Evolutionary conservation across 1,139 yeast genomes (phyloP).

Genomic region (Geotrichum fermentans): DNA sequence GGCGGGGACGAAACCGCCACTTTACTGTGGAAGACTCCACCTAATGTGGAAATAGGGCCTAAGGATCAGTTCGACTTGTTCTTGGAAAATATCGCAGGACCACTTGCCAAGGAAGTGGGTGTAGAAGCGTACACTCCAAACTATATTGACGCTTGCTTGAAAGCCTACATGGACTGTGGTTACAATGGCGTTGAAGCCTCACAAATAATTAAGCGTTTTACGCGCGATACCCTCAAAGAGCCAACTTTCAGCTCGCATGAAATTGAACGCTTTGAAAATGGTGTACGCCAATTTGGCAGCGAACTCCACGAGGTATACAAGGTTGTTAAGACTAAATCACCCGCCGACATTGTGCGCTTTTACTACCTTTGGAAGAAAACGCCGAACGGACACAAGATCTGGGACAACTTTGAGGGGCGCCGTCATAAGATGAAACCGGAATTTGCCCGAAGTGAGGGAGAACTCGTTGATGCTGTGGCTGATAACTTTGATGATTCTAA

Average conservation of each 20-base stretch:
- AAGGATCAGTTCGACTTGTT: constrained; percentile 46
- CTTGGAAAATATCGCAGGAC: constrained; percentile 48
- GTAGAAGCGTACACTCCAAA: constrained; percentile 57
- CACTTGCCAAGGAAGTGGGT: constrained; percentile 51
- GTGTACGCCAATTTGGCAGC: constrained; percentile 68
- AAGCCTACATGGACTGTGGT: constrained; percentile 48
- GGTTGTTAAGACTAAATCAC: constrained; percentile 63
- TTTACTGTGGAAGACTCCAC: constrained; percentile 58
- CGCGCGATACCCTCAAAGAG: constrained; percentile 59
- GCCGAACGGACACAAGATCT: constrained; percentile 61
- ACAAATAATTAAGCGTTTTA: constrained; percentile 41
- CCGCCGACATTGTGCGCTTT: constrained; percentile 74
- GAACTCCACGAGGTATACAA: constrained; percentile 71
- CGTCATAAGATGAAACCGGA: constrained; percentile 46
- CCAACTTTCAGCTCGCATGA: constrained; percentile 71
- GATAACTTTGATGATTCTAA: constrained; percentile 70
- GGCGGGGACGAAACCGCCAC: constrained; percentile 73
- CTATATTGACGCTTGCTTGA: constrained; percentile 67
- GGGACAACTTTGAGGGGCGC: constrained; percentile 82
- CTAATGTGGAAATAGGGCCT: constrained; percentile 20
- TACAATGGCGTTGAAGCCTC: constrained; percentile 52
- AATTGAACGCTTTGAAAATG: constrained; percentile 64
- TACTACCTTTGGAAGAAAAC: constrained; percentile 93
- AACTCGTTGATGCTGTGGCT: constrained; percentile 48
- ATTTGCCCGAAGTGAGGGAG: constrained; percentile 26